Conservation (phyloP, 2,329 filamentous ascomycete genomes). For the Coniella lustricola region DNA sequence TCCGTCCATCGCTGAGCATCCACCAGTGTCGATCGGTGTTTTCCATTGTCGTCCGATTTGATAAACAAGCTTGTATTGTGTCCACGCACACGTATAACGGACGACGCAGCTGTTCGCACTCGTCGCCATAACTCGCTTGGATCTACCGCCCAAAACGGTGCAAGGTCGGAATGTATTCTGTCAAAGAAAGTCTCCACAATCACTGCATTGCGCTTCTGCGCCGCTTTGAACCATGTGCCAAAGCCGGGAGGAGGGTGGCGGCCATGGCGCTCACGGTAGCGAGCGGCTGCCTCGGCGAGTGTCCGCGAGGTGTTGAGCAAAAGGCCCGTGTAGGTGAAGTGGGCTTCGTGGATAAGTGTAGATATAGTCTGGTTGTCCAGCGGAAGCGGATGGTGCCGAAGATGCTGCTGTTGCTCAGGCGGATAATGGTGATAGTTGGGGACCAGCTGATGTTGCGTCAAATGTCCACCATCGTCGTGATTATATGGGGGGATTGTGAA, state of each 20-base stretch:
- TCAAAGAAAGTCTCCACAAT: constrained; percentile 45
- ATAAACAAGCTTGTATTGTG: constrained; percentile 28
- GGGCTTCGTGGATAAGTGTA: constrained; percentile 33
- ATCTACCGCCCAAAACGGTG: constrained; percentile 48
- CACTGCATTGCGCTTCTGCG: constrained; percentile 33
- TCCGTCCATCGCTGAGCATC: constrained; percentile 35
- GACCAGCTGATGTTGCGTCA: background rate
- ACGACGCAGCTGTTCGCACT: constrained; percentile 32
- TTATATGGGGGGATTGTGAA: background rate
- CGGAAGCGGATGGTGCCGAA: background rate
- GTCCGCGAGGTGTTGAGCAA: constrained; percentile 34
- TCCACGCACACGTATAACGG: constrained; percentile 40
- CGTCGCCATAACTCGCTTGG: constrained; percentile 26
- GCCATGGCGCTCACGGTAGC: constrained; percentile 38
- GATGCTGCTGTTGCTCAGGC: background rate
- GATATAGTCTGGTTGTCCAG: constrained; percentile 36
- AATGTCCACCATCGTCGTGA: background rate
- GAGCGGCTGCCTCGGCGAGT: constrained; percentile 36
- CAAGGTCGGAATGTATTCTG: constrained; percentile 44
- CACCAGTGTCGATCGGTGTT: constrained; percentile 37
- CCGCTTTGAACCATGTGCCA: constrained; percentile 39
- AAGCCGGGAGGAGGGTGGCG: constrained; percentile 44
- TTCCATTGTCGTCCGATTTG: constrained; percentile 23
- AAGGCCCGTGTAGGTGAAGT: constrained; percentile 30
- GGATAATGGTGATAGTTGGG: background rate